Conservation (phyloP, 2,329 filamentous ascomycete species). For the Pseudogymnoascus destructans region DNA sequence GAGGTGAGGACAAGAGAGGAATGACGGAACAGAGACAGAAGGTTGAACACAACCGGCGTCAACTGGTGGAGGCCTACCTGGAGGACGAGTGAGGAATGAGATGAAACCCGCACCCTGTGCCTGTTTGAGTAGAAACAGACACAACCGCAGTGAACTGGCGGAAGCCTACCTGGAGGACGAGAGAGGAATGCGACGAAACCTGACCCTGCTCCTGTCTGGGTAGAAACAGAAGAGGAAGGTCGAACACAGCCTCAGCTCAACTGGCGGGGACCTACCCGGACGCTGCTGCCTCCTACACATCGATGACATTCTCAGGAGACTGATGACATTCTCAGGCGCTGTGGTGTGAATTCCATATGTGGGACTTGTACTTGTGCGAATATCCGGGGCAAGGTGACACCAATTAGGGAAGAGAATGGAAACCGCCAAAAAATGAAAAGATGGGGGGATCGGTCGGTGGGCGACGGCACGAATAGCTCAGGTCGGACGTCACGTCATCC, state of each 20-base stretch:
- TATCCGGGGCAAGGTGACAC: constrained; percentile 6
- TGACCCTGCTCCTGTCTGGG: neutral
- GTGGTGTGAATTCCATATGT: neutral
- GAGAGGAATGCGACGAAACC: neutral
- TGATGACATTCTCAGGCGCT: neutral
- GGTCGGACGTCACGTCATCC: constrained; percentile 1
- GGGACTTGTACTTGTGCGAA: neutral
- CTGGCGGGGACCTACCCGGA: neutral
- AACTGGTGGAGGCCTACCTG: neutral
- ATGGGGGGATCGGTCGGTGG: neutral
- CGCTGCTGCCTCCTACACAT: neutral
- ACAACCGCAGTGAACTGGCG: neutral
- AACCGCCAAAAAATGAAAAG: neutral
- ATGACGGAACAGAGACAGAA: neutral
- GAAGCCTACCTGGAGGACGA: neutral
- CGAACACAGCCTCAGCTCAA: neutral
- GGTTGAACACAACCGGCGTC: neutral
- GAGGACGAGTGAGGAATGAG: neutral
- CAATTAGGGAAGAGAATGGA: constrained; percentile 5
- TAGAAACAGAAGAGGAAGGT: neutral
- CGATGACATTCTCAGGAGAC: neutral
- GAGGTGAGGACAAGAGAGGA: constrained; percentile 16
- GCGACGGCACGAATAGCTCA: neutral
- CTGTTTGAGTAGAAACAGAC: neutral
- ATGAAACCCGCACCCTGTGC: neutral